These are phyloP conservation scores for Dioscorea cayenensis DNA, from an alignment of 116 monocot genomes.

Conservation along the genomic window DNA sequence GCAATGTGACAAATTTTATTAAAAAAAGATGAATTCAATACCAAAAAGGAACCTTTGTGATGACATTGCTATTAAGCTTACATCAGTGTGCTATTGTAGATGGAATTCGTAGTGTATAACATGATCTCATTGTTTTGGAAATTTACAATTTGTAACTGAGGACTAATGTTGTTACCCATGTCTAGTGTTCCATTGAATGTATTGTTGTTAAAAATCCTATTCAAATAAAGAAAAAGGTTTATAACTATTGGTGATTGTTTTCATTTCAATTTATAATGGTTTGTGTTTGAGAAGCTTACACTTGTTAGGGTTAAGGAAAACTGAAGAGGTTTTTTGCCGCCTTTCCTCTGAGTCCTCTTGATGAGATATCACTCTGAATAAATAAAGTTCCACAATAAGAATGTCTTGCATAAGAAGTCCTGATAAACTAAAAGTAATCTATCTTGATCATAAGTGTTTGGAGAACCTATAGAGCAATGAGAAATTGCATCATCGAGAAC, in stretches of 20 bases:
- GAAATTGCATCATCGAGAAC: conserved; percentile 43
- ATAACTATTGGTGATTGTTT: not conserved
- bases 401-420: not conserved
- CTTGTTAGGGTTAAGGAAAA: conserved; percentile 54
- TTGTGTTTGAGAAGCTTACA: conserved; percentile 41
- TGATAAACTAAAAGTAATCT: not conserved
- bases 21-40: not conserved
- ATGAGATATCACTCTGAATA: conserved; percentile 58
- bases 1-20: not conserved
- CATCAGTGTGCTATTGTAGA: conserved; percentile 42
- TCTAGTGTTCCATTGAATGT: conserved; percentile 60
- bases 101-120: not conserved
- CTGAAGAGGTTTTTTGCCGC: conserved; percentile 60
- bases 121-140: conserved; percentile 49
- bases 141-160: conserved; percentile 45
- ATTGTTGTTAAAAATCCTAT: conserved; percentile 59
- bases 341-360: conserved; percentile 40
- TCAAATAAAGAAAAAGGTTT: conserved; percentile 1
- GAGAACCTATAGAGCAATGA: conserved; percentile 61
- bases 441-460: not conserved
- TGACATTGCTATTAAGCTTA: conserved; percentile 17
- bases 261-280: not conserved
- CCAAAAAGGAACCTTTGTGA: not conserved
- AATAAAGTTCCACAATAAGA: not conserved
- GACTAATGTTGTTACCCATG: conserved; percentile 42